These are phyloP conservation scores for Aethionema arabicum DNA, from an alignment of 345 rosid genomes.

Conservation along the genomic window DNA sequence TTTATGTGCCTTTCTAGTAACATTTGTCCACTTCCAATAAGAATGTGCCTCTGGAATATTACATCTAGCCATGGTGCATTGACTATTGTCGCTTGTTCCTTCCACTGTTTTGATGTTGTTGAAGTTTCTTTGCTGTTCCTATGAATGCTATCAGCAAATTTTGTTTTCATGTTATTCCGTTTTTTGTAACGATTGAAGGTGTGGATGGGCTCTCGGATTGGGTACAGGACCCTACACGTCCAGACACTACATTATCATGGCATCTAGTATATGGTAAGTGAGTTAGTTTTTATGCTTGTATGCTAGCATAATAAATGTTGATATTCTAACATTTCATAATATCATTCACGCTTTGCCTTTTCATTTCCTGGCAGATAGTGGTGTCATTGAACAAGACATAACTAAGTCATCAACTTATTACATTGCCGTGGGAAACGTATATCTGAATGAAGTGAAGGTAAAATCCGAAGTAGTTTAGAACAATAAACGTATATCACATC, in stretches of 20 bases:
- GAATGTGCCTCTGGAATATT: background rate
- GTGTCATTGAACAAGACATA: conserved; percentile 59
- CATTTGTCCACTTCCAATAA: conserved; percentile 1
- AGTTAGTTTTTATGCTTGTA: background rate
- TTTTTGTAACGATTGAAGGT: conserved; percentile 54
- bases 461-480: conserved; percentile 16
- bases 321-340: conserved; percentile 17
- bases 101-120: conserved; percentile 4
- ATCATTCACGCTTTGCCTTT: conserved; percentile 12
- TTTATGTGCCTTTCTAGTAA: background rate
- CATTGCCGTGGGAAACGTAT: conserved; percentile 75
- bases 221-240: conserved; percentile 81
- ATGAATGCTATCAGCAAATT: background rate
- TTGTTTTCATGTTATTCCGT: conserved; percentile 8
- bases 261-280: conserved; percentile 65
- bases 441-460: conserved; percentile 78
- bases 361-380: conserved; percentile 52
- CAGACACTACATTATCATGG: conserved; percentile 85
- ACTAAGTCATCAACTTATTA: conserved; percentile 68
- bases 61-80: background rate
- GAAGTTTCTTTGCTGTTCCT: background rate
- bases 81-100: conserved; percentile 1
- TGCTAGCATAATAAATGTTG: conserved; percentile 7
- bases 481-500: background rate
- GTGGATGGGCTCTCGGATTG: conserved; percentile 77